Base-by-base conservation (phyloP, 2,329 filamentous ascomycete species). In the Colletotrichum sojae region DNA sequence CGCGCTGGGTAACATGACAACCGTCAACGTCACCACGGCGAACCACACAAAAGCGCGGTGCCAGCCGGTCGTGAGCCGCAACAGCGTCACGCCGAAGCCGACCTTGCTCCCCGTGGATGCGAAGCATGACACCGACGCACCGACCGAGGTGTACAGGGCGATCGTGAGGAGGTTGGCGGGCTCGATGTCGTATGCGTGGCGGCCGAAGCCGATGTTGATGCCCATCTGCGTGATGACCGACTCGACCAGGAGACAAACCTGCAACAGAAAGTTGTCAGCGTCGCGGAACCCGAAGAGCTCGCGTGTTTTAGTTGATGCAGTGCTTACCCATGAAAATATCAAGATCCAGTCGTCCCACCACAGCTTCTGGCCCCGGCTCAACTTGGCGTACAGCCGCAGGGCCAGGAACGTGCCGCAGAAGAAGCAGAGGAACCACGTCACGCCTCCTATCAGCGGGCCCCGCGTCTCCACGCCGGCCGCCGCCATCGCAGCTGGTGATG, bases 381-480 rank as follows among this genome's bases (percentile, higher is more conserved):
- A 16, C 51, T 73, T 74, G 40, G 71, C 74, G 22, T 75, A 76
- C 2, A 75, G 31, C 20, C 74, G 69, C 16, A 74, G 63, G n/a
- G 62, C 65, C 6, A 76, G 46, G 39, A 73, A 73, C 3, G 49
- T 49, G 2, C 70, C 75, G 39, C 73, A 73, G 1, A 74, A 68
- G 5, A 69, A 63, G 0, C 72, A 71, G 18, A 80, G 53, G 3
- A 76, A 75, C 78, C 78, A 80, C 22, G 73, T 76, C 4, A 74
- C 71, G 9, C 73, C 76, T 22, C 40, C 54, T 22, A 69, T 59
- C 1, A 69, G 22, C 10, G 66, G 61, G 2, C 66, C 66, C 15
- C 63, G n/a, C 20, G 39, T 65, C 43, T 69, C 61, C 3, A 65
- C 40, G 2, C 16, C 5, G 10, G 54, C 40, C 66, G 65, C 65